phyloP scores from a whole-genome alignment of 1,284 basidiomycete genomes.

The Pyrrhoderma lamaoense region DNA sequence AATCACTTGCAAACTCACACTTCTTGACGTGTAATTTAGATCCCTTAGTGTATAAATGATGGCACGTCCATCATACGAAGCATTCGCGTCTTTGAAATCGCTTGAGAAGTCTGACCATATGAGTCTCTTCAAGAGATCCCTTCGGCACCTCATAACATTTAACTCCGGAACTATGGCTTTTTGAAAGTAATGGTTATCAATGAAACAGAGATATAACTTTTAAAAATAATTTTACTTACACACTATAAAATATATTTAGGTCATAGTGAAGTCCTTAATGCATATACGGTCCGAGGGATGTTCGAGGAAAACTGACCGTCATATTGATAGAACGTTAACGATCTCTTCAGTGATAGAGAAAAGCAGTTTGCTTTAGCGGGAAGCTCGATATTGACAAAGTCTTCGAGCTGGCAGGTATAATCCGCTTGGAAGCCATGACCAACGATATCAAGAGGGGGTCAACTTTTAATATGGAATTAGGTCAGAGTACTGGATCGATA shows the following conservation, averaged over 20 bases:
- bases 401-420: too few relatives aligned
- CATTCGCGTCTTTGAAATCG: neutral
- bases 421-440: too few relatives aligned
- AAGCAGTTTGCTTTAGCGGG: slow-evolving; percentile 10
- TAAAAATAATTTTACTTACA: too few relatives aligned
- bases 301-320: slow-evolving; percentile 5
- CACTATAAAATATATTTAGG: too few relatives aligned
- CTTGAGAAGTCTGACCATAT: neutral
- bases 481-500: too few relatives aligned
- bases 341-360: neutral
- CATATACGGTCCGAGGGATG: neutral
- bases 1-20: too few relatives aligned
- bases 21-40: neutral
- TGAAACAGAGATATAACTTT: neutral
- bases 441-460: too few relatives aligned
- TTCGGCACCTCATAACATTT: too few relatives aligned
- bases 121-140: neutral
- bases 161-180: too few relatives aligned
- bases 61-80: slow-evolving; percentile 10
- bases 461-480: too few relatives aligned
- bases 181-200: neutral
- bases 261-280: too few relatives aligned
- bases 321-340: slow-evolving; percentile 7
- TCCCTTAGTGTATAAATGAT: slow-evolving; percentile 5
- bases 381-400: neutral